A percentile compares a stretch with the other conserved stretches of the same genome.
Evolutionary conservation across 1,284 basidiomycete genomes (phyloP).

Genomic region (Tilletia walkeri): DNA sequence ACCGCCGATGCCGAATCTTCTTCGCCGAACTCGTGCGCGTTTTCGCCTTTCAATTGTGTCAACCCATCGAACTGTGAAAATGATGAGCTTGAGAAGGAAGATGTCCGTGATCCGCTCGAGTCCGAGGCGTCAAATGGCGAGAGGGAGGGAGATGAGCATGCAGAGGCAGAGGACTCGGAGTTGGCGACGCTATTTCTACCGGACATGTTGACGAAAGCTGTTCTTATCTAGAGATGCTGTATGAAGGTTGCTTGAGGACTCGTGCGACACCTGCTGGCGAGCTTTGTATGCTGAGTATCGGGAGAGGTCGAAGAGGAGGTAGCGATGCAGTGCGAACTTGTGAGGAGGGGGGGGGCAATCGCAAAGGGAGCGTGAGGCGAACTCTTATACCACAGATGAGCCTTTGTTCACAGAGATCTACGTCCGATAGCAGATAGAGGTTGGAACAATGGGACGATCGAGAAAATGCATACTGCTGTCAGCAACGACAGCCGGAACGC

Average conservation of each 20-base stretch:
- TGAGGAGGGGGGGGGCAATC: too few species aligned
- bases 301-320: too few species aligned
- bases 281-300: too few species aligned
- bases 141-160: slow-evolving; percentile 12
- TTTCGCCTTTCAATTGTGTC: background rate
- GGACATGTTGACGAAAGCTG: background rate
- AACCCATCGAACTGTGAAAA: background rate
- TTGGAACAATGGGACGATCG: too few species aligned
- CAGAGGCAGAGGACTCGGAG: background rate
- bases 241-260: background rate
- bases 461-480: too few species aligned
- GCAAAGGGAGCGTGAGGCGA: too few species aligned
- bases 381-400: too few species aligned
- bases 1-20: slow-evolving; percentile 13
- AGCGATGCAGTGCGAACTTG: too few species aligned
- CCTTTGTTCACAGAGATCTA: too few species aligned
- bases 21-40: background rate
- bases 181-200: background rate
- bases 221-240: background rate
- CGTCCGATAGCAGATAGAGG: too few species aligned
- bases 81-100: slow-evolving; percentile 2
- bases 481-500: too few species aligned
- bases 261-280: too few species aligned
- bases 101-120: slow-evolving; percentile 6
- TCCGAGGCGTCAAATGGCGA: slow-evolving; percentile 10